Evolutionary conservation across 2,329 filamentous ascomycete species (phyloP).

Genomic region (Xylaria sp.): DNA sequence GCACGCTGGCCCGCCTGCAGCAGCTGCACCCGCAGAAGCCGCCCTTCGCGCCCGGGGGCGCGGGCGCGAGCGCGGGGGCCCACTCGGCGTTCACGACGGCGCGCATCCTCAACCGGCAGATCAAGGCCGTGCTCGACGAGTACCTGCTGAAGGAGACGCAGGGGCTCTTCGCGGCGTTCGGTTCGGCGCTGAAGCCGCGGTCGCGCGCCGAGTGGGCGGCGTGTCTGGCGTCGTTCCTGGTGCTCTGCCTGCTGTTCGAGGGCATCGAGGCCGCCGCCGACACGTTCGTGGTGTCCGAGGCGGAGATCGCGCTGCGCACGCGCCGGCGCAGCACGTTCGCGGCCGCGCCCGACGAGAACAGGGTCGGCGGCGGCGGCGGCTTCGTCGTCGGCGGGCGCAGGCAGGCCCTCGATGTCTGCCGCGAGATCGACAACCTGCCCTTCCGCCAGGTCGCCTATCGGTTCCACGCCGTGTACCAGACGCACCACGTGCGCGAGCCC

Average conservation of each 20-base stretch:
- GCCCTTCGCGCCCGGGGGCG: neutral
- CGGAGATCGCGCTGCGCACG: constrained; percentile 54
- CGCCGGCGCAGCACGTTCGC: constrained; percentile 26
- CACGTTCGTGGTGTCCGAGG: constrained; percentile 56
- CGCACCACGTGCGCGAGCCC: constrained; percentile 54
- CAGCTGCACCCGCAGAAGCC: constrained; percentile 47
- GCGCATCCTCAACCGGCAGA: constrained; percentile 60
- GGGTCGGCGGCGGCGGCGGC: constrained; percentile 7
- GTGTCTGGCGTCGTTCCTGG: constrained; percentile 61
- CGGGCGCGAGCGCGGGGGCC: too few relatives aligned
- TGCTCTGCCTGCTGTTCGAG: constrained; percentile 65
- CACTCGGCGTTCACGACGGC: constrained; percentile 58
- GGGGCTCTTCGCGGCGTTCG: constrained; percentile 58
- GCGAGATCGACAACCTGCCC: constrained; percentile 62
- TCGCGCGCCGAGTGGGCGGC: constrained; percentile 60
- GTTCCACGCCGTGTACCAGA: constrained; percentile 66
- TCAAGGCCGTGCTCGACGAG: constrained; percentile 63
- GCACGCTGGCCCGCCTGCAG: constrained; percentile 50
- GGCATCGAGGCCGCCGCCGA: constrained; percentile 59
- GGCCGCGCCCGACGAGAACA: constrained; percentile 22
- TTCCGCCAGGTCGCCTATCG: constrained; percentile 66
- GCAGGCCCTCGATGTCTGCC: constrained; percentile 54
- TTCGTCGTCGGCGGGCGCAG: constrained; percentile 46
- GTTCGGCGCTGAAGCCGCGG: constrained; percentile 60
- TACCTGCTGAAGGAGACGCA: constrained; percentile 58